Evolutionary conservation across 305 asterid genomes (phyloP).

Genomic region (Fraxinus xanthoxyloides): DNA sequence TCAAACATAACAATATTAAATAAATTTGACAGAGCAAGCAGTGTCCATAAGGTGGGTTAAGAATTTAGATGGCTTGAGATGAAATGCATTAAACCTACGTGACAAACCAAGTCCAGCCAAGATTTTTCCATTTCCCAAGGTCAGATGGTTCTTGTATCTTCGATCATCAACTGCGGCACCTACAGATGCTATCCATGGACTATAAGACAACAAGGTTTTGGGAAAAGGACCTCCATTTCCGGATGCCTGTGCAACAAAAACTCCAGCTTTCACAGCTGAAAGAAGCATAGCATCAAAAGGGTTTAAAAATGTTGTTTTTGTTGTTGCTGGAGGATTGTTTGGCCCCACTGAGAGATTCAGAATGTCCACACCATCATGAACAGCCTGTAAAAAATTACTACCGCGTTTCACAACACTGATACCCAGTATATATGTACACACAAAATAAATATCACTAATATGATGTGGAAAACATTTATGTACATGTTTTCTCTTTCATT

Average conservation of each 20-base stretch:
- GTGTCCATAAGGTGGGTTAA: neutral
- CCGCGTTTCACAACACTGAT: neutral
- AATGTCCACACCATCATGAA: constrained; percentile 96
- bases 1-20: neutral
- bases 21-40: neutral
- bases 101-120: constrained; percentile 87
- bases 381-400: constrained; percentile 62
- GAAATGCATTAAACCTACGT: constrained; percentile 57
- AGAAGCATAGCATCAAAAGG: constrained; percentile 96
- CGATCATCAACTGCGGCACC: constrained; percentile 99
- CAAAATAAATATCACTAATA: neutral
- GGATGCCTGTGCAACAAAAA: constrained; percentile 95
- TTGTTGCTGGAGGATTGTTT: constrained; percentile 94
- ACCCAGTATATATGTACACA: neutral
- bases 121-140: constrained; percentile 85
- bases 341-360: constrained; percentile 99
- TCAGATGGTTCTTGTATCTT: constrained; percentile 90
- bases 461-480: neutral
- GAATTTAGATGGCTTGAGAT: neutral
- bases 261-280: constrained; percentile 96
- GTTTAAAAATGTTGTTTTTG: constrained; percentile 89
- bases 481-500: neutral
- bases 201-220: constrained; percentile 81
- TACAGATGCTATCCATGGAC: constrained; percentile 96
- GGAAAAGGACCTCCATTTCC: constrained; percentile 99